Evolutionary conservation across 257 asterid genomes (phyloP).

Genomic region (Primulina tabacum): DNA sequence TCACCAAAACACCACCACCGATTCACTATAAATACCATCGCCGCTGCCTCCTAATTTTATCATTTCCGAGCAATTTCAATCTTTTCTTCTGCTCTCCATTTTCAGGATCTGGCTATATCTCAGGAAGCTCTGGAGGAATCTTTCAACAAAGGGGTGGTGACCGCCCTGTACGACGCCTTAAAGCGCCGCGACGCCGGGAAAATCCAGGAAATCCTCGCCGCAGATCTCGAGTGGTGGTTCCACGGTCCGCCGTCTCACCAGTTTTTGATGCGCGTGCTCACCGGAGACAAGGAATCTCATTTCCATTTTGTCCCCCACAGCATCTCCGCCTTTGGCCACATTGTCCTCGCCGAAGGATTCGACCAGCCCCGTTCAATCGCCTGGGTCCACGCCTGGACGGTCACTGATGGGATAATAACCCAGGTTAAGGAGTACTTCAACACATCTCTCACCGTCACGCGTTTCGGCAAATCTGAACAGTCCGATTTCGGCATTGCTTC

Average conservation of each 20-base stretch:
- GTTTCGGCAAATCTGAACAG: constrained; percentile 39
- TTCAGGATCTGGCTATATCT: constrained; percentile 75
- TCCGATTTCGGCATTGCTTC: constrained; percentile 38
- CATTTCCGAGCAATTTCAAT: neutral
- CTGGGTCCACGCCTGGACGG: constrained; percentile 99
- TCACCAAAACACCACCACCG: constrained; percentile 4
- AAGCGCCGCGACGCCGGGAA: constrained; percentile 61
- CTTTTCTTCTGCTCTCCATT: no score
- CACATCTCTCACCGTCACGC: constrained; percentile 89
- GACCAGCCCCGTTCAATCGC: constrained; percentile 56
- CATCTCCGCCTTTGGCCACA: constrained; percentile 69
- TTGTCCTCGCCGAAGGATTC: constrained; percentile 83
- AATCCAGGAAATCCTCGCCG: constrained; percentile 73
- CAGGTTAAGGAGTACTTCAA: constrained; percentile 95
- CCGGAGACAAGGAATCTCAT: constrained; percentile 52
- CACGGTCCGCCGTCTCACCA: constrained; percentile 98
- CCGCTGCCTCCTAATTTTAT: neutral
- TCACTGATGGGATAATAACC: constrained; percentile 86
- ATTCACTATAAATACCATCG: constrained; percentile 20
- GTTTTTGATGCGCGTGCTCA: constrained; percentile 92
- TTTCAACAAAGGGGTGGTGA: constrained; percentile 75
- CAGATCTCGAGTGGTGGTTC: constrained; percentile 99
- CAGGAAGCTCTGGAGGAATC: constrained; percentile 88
- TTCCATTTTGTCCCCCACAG: constrained; percentile 71
- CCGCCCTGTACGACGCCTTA: constrained; percentile 99